Evolutionary conservation across 768 basidiomycete species (phyloP).

Genomic region (Leccinum boreale): DNA sequence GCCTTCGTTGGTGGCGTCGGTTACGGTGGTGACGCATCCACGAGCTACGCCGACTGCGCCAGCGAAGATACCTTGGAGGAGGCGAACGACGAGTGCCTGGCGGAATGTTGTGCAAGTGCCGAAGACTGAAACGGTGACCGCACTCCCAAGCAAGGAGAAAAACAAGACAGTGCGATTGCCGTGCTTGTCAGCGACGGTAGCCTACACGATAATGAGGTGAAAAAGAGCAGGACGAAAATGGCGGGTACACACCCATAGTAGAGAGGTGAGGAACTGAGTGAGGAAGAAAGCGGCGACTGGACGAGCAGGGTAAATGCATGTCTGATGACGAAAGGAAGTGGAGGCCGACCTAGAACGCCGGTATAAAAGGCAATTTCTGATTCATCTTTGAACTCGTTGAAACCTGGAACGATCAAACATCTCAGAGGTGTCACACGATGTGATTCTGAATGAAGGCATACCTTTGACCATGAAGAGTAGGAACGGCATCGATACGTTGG

Average conservation of each 20-base stretch:
- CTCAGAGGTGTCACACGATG: constrained; percentile 12
- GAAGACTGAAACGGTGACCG: constrained; percentile 72
- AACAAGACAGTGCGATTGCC: constrained; percentile 82
- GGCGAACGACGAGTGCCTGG: constrained; percentile 81
- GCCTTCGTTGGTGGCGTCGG: constrained; percentile 90
- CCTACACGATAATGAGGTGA: constrained; percentile 39
- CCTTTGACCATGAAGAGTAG: constrained; percentile 94
- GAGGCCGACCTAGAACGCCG: constrained; percentile 66
- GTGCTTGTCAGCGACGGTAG: constrained; percentile 91
- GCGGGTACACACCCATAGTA: constrained; percentile 71
- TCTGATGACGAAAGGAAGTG: constrained; percentile 9
- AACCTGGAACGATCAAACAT: constrained; percentile 40
- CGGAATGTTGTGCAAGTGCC: constrained; percentile 73
- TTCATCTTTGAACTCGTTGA: constrained; percentile 70
- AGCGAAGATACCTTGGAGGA: constrained; percentile 88
- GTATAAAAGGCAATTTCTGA: constrained; percentile 88
- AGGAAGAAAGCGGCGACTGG: constrained; percentile 84
- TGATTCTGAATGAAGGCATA: constrained; percentile 20
- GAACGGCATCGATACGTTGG: constrained; percentile 91
- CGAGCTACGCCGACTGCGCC: constrained; percentile 95
- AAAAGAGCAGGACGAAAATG: background rate
- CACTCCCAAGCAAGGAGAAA: constrained; percentile 82
- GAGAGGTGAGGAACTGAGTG: constrained; percentile 92
- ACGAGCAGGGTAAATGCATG: constrained; percentile 7
- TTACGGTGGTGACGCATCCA: constrained; percentile 81